Evolutionary conservation across 148 eudicot genomes (phyloP).

Genomic region (Drosera capensis): DNA sequence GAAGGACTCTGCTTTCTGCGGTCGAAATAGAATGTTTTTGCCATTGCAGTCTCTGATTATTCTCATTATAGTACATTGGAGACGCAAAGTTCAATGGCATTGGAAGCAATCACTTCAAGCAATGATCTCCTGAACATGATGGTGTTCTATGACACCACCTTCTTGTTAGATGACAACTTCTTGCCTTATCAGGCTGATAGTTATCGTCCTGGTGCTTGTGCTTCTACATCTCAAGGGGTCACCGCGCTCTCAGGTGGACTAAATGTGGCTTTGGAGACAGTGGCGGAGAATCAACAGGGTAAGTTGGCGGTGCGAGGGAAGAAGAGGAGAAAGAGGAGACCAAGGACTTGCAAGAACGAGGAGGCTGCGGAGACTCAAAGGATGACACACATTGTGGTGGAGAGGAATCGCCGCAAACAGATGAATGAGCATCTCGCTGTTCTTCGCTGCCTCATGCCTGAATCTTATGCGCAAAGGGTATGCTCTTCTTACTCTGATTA

Average conservation of each 20-base stretch:
- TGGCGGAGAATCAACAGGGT: conserved; percentile 3
- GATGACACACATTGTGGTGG: conserved; percentile 88
- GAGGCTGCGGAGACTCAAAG: conserved; percentile 85
- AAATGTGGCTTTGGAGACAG: conserved; percentile 1
- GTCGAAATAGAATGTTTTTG: no score
- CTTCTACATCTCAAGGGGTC: background rate
- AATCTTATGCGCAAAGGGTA: conserved; percentile 74
- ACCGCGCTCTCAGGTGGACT: conserved; percentile 1
- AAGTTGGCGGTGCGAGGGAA: conserved; percentile 24
- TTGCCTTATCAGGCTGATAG: conserved; percentile 9
- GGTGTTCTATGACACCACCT: conserved; percentile 37
- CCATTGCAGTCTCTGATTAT: no score
- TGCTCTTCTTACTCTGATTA: conserved; percentile 1
- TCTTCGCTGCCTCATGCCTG: conserved; percentile 82
- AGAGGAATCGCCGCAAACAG: conserved; percentile 81
- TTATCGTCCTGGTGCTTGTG: conserved; percentile 5
- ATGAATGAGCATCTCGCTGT: conserved; percentile 87
- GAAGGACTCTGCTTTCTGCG: no score
- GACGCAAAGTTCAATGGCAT: no score
- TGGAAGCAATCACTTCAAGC: conserved; percentile 42
- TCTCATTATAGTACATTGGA: no score
- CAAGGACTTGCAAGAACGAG: conserved; percentile 62
- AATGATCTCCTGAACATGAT: conserved; percentile 51
- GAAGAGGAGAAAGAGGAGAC: conserved; percentile 55
- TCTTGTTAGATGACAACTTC: conserved; percentile 2